These are phyloP conservation scores for Fraxinus floribunda DNA, from an alignment of 305 asterid species.

Conservation along the genomic window DNA sequence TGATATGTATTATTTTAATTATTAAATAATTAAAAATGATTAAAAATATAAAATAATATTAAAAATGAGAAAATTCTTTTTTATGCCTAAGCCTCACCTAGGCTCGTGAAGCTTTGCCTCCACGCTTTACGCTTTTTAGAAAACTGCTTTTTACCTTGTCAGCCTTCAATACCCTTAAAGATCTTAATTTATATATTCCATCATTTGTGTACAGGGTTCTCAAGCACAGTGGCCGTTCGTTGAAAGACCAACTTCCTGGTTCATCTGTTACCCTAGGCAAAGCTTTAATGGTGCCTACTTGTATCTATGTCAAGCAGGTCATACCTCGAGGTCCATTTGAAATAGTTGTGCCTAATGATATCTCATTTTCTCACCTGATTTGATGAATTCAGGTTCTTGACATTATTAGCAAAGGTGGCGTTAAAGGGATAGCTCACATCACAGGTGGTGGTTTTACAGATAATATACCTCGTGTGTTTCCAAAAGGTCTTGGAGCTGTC, in stretches of 20 bases:
- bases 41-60: too few species aligned
- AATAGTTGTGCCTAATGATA: background rate
- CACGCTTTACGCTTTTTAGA: too few species aligned
- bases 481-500: constrained; percentile 83
- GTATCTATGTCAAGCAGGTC: constrained; percentile 89
- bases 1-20: too few species aligned
- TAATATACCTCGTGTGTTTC: constrained; percentile 83
- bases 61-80: too few species aligned
- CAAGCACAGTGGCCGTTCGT: constrained; percentile 62
- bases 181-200: too few species aligned
- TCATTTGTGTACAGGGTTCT: constrained; percentile 54
- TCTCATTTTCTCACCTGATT: constrained; percentile 1
- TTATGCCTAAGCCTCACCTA: too few species aligned
- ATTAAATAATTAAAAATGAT: too few species aligned
- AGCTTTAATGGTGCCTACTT: constrained; percentile 91
- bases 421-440: constrained; percentile 94
- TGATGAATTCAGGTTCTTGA: constrained; percentile 63
- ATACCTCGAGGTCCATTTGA: constrained; percentile 1
- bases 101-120: too few species aligned
- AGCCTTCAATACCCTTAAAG: too few species aligned
- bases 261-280: constrained; percentile 61
- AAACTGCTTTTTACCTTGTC: too few species aligned
- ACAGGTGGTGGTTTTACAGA: constrained; percentile 96
- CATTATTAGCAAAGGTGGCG: constrained; percentile 74
- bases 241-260: constrained; percentile 71